phyloP scores from a whole-genome alignment of 148 eudicot species.

The Bassia scoparia region DNA sequence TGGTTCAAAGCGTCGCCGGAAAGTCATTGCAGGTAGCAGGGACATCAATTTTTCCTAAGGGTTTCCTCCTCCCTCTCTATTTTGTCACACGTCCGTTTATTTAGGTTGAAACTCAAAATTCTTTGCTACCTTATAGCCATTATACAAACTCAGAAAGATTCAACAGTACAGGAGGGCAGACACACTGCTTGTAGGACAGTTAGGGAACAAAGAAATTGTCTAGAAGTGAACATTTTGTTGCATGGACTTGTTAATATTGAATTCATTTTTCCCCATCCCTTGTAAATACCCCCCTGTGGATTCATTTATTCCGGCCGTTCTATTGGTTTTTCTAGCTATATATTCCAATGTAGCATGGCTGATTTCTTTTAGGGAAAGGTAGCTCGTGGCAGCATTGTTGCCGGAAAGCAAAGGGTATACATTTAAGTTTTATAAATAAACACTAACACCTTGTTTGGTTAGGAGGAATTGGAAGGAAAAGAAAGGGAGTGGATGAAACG shows the following conservation, averaged over 20 bases:
- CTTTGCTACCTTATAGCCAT: slow-evolving; percentile 4
- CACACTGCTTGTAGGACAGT: slow-evolving; percentile 20
- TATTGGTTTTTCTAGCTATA: neutral
- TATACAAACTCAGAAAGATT: slow-evolving; percentile 14
- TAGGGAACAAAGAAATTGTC: slow-evolving; percentile 16
- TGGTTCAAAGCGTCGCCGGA: slow-evolving; percentile 59
- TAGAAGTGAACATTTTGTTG: slow-evolving; percentile 22
- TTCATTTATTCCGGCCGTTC: slow-evolving; percentile 10
- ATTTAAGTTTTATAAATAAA: too few relatives aligned
- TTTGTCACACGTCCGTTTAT: neutral
- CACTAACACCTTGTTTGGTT: too few relatives aligned
- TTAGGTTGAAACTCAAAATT: slow-evolving; percentile 12
- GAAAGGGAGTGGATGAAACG: too few relatives aligned
- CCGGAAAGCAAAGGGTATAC: too few relatives aligned
- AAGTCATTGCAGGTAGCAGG: slow-evolving; percentile 44
- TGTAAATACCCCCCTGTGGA: slow-evolving; percentile 43
- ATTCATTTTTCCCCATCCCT: slow-evolving; percentile 27
- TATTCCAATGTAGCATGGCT: too few relatives aligned
- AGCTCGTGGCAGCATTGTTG: too few relatives aligned
- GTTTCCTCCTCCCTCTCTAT: neutral
- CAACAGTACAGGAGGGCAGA: slow-evolving; percentile 25
- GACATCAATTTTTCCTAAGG: slow-evolving; percentile 30
- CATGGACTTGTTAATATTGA: slow-evolving; percentile 30
- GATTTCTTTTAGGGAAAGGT: too few relatives aligned
- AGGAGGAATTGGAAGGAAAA: too few relatives aligned